Conservation (phyloP, 768 basidiomycete species). For the Termitomyces sp. region DNA sequence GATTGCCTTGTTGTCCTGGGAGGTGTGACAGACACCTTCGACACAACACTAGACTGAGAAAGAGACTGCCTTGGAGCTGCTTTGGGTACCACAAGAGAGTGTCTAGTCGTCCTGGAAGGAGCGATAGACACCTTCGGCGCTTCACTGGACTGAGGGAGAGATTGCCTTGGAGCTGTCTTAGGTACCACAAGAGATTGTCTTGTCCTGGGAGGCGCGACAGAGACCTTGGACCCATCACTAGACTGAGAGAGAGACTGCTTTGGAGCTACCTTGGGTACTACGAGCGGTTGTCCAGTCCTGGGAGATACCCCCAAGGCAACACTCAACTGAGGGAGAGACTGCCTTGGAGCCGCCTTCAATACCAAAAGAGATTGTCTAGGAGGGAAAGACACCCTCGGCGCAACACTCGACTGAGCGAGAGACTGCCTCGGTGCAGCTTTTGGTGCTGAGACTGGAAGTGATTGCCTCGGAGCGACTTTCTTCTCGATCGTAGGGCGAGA, state of each 20-base stretch:
- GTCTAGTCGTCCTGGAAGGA: not conserved
- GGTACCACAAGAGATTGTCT: not conserved
- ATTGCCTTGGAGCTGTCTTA: not conserved
- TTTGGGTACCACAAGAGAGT: not conserved
- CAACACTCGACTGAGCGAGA: not conserved
- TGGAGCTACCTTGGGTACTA: not conserved
- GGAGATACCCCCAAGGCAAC: too few species aligned
- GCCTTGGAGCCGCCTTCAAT: not conserved
- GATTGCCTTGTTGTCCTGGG: not conserved
- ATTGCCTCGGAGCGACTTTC: not conserved
- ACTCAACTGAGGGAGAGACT: not conserved
- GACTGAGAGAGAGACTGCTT: not conserved
- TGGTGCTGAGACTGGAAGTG: not conserved
- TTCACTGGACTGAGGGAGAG: not conserved
- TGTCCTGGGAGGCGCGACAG: not conserved
- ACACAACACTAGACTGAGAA: not conserved
- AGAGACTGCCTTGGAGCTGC: not conserved
- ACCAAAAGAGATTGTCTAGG: not conserved
- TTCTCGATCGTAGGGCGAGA: not conserved
- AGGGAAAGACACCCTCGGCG: not conserved
- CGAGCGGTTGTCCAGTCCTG: not conserved
- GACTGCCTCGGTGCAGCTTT: not conserved
- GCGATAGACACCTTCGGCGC: not conserved
- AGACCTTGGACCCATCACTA: too few species aligned
- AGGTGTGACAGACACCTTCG: not conserved